phyloP scores from a whole-genome alignment of 192 early-diverging fungal genomes.

The Linnemannia elongata region DNA sequence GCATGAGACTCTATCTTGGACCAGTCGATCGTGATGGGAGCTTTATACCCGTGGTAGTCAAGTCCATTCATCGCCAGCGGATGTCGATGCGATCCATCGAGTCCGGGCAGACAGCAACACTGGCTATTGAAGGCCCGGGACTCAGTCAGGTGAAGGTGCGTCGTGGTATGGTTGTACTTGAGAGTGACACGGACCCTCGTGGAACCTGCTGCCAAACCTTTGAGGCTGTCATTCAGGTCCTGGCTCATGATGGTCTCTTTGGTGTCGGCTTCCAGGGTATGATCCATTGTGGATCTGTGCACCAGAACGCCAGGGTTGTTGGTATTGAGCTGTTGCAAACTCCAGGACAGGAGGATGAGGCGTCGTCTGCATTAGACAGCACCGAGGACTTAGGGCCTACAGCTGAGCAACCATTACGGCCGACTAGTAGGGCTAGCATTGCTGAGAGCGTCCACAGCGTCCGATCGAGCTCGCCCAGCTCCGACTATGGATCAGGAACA shows the following conservation, averaged over 20 bases:
- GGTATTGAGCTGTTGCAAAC: constrained; percentile 42
- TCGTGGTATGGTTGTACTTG: constrained; percentile 57
- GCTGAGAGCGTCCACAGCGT: constrained; percentile 6
- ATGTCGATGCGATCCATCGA: constrained; percentile 77
- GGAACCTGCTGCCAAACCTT: constrained; percentile 62
- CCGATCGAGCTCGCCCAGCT: constrained; percentile 39
- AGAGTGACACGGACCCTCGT: constrained; percentile 61
- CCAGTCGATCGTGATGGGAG: constrained; percentile 49
- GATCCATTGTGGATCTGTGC: constrained; percentile 70
- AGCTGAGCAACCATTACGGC: background rate
- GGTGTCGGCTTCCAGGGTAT: constrained; percentile 67
- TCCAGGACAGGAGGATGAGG: constrained; percentile 32
- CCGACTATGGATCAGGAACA: constrained; percentile 52
- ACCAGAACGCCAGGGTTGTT: constrained; percentile 70
- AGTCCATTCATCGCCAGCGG: constrained; percentile 87
- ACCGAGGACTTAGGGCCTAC: constrained; percentile 3
- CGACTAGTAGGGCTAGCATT: constrained; percentile 21
- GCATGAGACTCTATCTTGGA: constrained; percentile 57
- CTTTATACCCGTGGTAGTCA: constrained; percentile 78
- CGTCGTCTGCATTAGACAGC: constrained; percentile 17
- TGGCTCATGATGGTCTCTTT: constrained; percentile 66
- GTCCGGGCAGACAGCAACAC: constrained; percentile 81
- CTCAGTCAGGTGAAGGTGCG: constrained; percentile 71
- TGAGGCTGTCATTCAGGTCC: constrained; percentile 74
- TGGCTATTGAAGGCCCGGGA: constrained; percentile 70